Base-by-base conservation (phyloP, 2,329 filamentous ascomycete genomes). In the Fusarium sp. region DNA sequence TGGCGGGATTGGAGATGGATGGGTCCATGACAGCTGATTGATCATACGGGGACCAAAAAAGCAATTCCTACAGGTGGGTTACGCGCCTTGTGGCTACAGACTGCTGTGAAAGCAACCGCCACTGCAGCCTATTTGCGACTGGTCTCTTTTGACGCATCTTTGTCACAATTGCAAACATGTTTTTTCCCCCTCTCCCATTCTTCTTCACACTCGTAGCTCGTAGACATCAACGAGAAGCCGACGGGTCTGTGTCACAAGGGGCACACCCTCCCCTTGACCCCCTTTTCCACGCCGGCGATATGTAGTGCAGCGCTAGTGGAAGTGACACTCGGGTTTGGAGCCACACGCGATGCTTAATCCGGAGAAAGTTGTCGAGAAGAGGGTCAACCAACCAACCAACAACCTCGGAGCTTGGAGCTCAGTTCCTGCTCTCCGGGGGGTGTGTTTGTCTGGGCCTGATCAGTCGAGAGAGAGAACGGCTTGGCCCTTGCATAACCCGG, bases 401-500 rank as follows among this genome's bases (percentile, higher is more conserved):
- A 57, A 18, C n/a, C 32, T 18, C 13, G 16, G n/a, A 37, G 18
- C 14, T 50, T 20, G 14, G 25, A 23, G 41, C 7, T 48, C 43
- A 16, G 43, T 48, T 48, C 43, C 43, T 48, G 13, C 20, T 48
- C 20, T 14, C 7, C 11, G 14, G 20, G 41, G 37, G 39, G 11
- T 20, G 23, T 20, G 27, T 56, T 39, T 56, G 64, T 66, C 70
- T 54, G 59, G 65, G 68, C 69, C 45, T 60, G 64, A 45, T 61
- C 66, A 45, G 61, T 52, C 27, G 9, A 32, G 27, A 30, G 9
- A 27, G 5, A 7, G 41, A 30, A 23, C 35, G 56, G 30, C 32
- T 45, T 41, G 34, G 58, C 72, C 76, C 74, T 67, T 78, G 74
- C 74, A 75, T 75, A 68, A 45, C 63, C 69, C 25, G 35, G 35